Percentiles rank a stretch among this genome's conserved stretches.
These are phyloP conservation scores for Flammula alnicola DNA, from an alignment of 1,284 basidiomycete species.

Conservation along the genomic window DNA sequence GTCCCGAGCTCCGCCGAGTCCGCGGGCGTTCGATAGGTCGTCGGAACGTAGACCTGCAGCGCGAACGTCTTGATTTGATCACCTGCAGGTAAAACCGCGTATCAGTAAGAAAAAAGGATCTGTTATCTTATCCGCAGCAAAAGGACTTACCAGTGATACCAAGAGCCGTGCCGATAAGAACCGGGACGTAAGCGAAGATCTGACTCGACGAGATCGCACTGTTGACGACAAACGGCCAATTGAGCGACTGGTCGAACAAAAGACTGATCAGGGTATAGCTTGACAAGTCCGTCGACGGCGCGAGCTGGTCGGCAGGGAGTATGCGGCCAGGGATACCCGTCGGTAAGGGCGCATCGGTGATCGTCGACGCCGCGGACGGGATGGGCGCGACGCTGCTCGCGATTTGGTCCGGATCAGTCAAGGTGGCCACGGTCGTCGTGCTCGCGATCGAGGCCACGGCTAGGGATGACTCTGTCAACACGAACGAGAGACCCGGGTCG, in stretches of 20 bases:
- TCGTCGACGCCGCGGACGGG: slow-evolving; percentile 30
- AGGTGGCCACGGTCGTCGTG: slow-evolving; percentile 33
- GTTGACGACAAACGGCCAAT: slow-evolving; percentile 67
- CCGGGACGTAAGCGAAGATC: slow-evolving; percentile 65
- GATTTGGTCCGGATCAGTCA: slow-evolving; percentile 61
- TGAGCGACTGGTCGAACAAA: slow-evolving; percentile 58
- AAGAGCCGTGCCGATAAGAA: slow-evolving; percentile 55
- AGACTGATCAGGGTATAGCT: slow-evolving; percentile 57
- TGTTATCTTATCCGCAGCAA: slow-evolving; percentile 1
- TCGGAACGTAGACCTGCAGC: slow-evolving; percentile 63
- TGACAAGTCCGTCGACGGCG: slow-evolving; percentile 32
- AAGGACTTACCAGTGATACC: slow-evolving; percentile 48
- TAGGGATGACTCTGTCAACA: slow-evolving; percentile 48
- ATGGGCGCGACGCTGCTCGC: slow-evolving; percentile 40
- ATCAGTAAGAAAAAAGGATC: too few relatives aligned
- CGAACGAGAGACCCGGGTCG: slow-evolving; percentile 41
- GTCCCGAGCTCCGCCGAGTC: slow-evolving; percentile 60
- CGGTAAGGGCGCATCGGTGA: slow-evolving; percentile 50
- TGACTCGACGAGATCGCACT: slow-evolving; percentile 56
- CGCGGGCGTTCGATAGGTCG: slow-evolving; percentile 46
- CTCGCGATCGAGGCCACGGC: slow-evolving; percentile 39
- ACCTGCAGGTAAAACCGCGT: slow-evolving; percentile 28
- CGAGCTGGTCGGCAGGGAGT: slow-evolving; percentile 46
- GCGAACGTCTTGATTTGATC: slow-evolving; percentile 57
- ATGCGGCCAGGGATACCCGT: slow-evolving; percentile 62